Evolutionary conservation across 208 protist species (phyloP).

Genomic region (Acanthamoeba sp.): DNA sequence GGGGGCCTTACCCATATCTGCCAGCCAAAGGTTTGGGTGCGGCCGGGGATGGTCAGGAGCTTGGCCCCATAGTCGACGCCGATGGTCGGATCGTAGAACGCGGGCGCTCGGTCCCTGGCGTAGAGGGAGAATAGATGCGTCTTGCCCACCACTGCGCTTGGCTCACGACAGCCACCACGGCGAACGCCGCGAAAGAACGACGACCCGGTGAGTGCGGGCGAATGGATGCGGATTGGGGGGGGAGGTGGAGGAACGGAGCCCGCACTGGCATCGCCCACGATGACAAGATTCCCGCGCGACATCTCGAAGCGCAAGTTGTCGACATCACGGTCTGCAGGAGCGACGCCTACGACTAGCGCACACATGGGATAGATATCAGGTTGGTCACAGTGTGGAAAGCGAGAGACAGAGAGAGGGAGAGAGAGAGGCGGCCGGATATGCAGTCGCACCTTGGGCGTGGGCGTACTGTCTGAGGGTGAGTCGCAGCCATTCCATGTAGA

Average conservation of each 20-base stretch:
- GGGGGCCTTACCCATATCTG: neutral
- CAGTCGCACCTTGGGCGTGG: neutral
- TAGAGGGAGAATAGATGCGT: neutral
- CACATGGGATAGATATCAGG: no score
- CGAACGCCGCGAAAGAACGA: neutral
- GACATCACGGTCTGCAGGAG: no score
- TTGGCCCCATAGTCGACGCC: neutral
- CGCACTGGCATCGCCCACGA: no score
- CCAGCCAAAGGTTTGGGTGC: neutral
- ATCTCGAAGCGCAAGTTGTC: no score
- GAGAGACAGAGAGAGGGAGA: neutral
- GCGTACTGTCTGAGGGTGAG: neutral
- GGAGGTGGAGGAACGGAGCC: no score
- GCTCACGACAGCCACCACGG: neutral
- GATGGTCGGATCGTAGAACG: neutral
- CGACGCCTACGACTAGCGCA: no score
- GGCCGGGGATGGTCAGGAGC: neutral
- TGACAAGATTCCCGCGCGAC: no score
- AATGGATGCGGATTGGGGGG: no score
- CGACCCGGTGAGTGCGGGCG: neutral
- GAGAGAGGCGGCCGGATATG: neutral
- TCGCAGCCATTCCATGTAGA: constrained; percentile 15
- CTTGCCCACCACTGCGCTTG: neutral
- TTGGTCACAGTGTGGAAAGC: no score
- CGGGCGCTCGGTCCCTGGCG: neutral